A percentile compares a stretch with the other conserved stretches of the same genome.
phyloP scores from a whole-genome alignment of 139 green algal genomes.

The Chlorella sp. region DNA sequence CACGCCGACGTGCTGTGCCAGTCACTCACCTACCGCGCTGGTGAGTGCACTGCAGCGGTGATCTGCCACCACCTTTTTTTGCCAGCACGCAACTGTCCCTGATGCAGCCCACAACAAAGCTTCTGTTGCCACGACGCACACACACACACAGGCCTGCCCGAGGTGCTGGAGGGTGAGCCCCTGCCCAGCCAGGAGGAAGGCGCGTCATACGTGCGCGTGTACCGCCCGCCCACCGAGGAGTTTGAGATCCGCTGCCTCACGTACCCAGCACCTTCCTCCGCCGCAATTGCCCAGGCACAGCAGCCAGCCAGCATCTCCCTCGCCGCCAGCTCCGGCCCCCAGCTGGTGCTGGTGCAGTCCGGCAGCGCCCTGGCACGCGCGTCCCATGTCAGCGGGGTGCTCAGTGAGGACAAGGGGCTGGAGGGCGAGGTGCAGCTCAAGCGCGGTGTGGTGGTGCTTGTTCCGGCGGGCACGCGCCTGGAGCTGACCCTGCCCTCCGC shows the following conservation, averaged over 20 bases:
- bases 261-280: too few relatives aligned
- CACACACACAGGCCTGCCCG: not conserved
- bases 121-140: too few relatives aligned
- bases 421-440: not conserved
- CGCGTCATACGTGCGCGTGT: not conserved
- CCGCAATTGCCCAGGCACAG: too few relatives aligned
- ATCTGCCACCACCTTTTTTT: too few relatives aligned
- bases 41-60: too few relatives aligned
- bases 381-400: not conserved
- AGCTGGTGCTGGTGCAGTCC: not conserved
- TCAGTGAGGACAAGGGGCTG: not conserved
- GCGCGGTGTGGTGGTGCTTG: not conserved
- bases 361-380: not conserved
- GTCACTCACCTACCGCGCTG: conserved; percentile 84
- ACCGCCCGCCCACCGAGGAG: not conserved
- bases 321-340: too few relatives aligned
- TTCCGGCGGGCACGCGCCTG: not conserved
- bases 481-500: not conserved
- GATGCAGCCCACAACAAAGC: too few relatives aligned
- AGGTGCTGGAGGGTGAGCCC: not conserved
- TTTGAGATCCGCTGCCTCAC: not conserved
- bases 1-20: conserved; percentile 76
- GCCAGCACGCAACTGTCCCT: too few relatives aligned
- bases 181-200: too few relatives aligned
- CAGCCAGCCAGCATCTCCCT: not conserved